These are phyloP conservation scores for Candida peoriensis DNA, from an alignment of 805 yeast genomes.

Conservation along the genomic window DNA sequence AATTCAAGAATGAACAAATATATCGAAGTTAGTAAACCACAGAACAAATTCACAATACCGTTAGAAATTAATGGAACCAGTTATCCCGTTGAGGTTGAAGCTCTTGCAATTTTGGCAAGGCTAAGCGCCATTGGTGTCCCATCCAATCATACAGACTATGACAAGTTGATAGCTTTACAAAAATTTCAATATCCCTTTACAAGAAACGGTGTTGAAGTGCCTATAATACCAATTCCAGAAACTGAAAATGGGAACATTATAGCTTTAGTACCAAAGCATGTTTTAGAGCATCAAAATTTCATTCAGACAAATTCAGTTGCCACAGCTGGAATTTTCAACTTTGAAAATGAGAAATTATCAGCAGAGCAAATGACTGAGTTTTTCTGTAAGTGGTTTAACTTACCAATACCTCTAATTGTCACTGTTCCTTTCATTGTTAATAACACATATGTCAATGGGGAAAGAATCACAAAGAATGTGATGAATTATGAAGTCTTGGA, in stretches of 20 bases:
- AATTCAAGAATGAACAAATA: slow-evolving; percentile 1
- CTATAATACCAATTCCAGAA: not conserved
- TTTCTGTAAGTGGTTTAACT: slow-evolving; percentile 2
- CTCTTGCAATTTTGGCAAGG: slow-evolving; percentile 13
- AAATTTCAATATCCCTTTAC: slow-evolving; percentile 7
- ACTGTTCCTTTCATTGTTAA: slow-evolving; percentile 12
- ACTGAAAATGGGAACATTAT: slow-evolving; percentile 3
- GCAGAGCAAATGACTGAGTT: slow-evolving; percentile 6
- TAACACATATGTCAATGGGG: slow-evolving; percentile 1
- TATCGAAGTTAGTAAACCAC: slow-evolving; percentile 4
- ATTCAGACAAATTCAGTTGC: slow-evolving; percentile 1
- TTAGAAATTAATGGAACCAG: slow-evolving; percentile 6
- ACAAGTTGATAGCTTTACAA: not conserved
- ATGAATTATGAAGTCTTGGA: slow-evolving; percentile 8
- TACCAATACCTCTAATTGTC: slow-evolving; percentile 12
- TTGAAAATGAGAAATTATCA: slow-evolving; percentile 3
- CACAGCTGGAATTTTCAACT: slow-evolving; percentile 9
- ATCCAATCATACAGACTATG: slow-evolving; percentile 8
- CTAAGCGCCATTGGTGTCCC: slow-evolving; percentile 18
- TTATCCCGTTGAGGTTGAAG: slow-evolving; percentile 9
- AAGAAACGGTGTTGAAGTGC: not conserved
- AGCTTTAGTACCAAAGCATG: slow-evolving; percentile 20
- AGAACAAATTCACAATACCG: slow-evolving; percentile 5
- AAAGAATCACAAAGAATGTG: slow-evolving; percentile 4
- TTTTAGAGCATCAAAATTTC: slow-evolving; percentile 12